These are phyloP conservation scores for Xylariaceae sp. DNA, from an alignment of 2,329 filamentous ascomycete species.

Conservation along the genomic window DNA sequence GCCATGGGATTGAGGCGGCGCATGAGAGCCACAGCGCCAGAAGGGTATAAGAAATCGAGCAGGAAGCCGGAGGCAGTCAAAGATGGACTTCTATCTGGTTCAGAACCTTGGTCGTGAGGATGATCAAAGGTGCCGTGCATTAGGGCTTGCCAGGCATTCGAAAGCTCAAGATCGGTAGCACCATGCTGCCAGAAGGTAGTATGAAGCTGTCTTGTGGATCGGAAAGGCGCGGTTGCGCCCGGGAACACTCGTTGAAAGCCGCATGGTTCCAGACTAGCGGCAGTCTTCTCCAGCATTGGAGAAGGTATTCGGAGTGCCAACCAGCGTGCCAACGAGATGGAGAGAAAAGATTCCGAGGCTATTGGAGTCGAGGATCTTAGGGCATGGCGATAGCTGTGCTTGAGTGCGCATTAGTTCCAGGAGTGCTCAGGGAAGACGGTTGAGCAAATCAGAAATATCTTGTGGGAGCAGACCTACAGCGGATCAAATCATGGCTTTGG, in stretches of 20 bases:
- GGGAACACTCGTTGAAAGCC: constrained; percentile 49
- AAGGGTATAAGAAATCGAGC: constrained; percentile 55
- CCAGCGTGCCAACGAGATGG: constrained; percentile 2
- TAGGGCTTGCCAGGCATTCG: constrained; percentile 36
- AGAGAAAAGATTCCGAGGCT: background rate
- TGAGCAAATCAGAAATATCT: too few species aligned
- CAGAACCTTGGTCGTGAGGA: constrained; percentile 17
- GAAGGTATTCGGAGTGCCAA: constrained; percentile 6
- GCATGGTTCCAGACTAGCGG: constrained; percentile 52
- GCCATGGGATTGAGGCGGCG: constrained; percentile 27
- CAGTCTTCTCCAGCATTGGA: constrained; percentile 56
- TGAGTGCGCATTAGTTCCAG: too few species aligned
- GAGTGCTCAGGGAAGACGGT: too few species aligned
- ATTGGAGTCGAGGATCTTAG: too few species aligned
- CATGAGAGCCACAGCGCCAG: constrained; percentile 37
- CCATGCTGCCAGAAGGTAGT: constrained; percentile 53
- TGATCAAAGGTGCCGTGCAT: constrained; percentile 27
- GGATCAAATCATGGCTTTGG: too few species aligned
- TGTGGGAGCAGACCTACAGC: too few species aligned
- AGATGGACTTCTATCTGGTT: constrained; percentile 19
- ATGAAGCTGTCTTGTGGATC: constrained; percentile 40
- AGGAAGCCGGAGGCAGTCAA: constrained; percentile 45
- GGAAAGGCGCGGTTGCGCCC: constrained; percentile 30
- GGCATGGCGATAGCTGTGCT: too few species aligned
- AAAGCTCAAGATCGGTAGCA: constrained; percentile 44